A percentile compares a stretch with the other conserved stretches of the same genome.
Conservation (phyloP, 2,329 filamentous ascomycete genomes). For the Endothia cerciana region DNA sequence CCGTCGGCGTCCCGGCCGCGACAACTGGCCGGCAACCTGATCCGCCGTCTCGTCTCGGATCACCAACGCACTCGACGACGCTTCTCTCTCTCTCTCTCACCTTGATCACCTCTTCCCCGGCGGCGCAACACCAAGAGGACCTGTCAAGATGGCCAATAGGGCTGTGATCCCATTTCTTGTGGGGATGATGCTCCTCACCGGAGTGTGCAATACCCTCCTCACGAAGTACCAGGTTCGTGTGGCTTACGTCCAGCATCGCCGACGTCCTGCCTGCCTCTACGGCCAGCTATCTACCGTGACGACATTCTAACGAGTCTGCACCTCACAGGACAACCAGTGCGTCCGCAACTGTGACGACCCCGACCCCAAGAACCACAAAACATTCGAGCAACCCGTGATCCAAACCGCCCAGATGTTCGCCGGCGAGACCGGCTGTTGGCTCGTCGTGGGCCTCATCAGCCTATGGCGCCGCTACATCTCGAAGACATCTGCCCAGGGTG, state of each 20-base stretch:
- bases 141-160: slow-evolving; percentile 66
- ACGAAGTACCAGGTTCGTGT: slow-evolving; percentile 87
- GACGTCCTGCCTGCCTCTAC: slow-evolving; percentile 8
- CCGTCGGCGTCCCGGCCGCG: background rate
- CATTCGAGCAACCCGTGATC: slow-evolving; percentile 93
- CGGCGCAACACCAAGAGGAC: slow-evolving; percentile 7
- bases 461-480: slow-evolving; percentile 64
- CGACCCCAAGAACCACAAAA: slow-evolving; percentile 65
- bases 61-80: slow-evolving; percentile 14
- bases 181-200: slow-evolving; percentile 94
- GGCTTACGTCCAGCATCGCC: slow-evolving; percentile 12
- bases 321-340: slow-evolving; percentile 86
- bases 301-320: slow-evolving; percentile 30
- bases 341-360: slow-evolving; percentile 82
- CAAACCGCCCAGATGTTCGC: slow-evolving; percentile 99
- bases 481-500: slow-evolving; percentile 45
- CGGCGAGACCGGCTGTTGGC: slow-evolving; percentile 94
- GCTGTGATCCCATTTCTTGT: slow-evolving; percentile 82
- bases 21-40: slow-evolving; percentile 17
- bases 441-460: slow-evolving; percentile 75
- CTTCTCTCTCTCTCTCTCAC: background rate
- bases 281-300: background rate
- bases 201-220: slow-evolving; percentile 94
- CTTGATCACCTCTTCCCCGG: slow-evolving; percentile 2
- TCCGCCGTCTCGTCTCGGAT: slow-evolving; percentile 16